A percentile compares a stretch with the other conserved stretches of the same genome.
These are phyloP conservation scores for Periconia macrospinosa DNA, from an alignment of 2,329 filamentous ascomycete genomes.

Conservation along the genomic window DNA sequence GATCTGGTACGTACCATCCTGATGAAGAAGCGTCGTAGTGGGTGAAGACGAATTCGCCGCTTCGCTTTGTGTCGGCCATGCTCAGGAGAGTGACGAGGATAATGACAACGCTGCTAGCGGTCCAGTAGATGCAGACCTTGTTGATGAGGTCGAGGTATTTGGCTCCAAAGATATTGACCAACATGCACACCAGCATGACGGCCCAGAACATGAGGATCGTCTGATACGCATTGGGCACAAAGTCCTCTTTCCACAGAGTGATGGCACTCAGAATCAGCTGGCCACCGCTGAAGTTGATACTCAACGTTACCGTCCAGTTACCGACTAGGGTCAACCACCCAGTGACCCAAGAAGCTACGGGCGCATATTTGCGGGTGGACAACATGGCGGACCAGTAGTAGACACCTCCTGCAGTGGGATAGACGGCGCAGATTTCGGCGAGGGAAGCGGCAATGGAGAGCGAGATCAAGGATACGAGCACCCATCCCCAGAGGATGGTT, in stretches of 20 bases:
- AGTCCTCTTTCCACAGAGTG: constrained; percentile 70
- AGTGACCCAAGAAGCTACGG: constrained; percentile 69
- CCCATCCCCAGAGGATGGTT: constrained; percentile 71
- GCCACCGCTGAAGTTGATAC: constrained; percentile 73
- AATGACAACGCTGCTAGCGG: constrained; percentile 65
- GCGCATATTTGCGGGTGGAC: constrained; percentile 65
- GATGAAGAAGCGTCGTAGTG: constrained; percentile 68
- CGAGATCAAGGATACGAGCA: constrained; percentile 67
- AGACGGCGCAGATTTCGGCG: constrained; percentile 74
- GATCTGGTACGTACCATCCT: constrained; percentile 56
- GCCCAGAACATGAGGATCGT: constrained; percentile 74
- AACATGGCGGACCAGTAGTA: constrained; percentile 74
- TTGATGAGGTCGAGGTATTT: constrained; percentile 69
- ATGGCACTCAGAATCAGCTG: constrained; percentile 70
- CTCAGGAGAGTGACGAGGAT: constrained; percentile 67
- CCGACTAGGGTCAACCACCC: constrained; percentile 74
- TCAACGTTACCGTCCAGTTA: constrained; percentile 68
- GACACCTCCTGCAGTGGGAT: constrained; percentile 74
- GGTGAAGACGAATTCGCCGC: constrained; percentile 66
- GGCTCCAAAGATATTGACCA: constrained; percentile 66
- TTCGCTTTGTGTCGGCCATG: constrained; percentile 61
- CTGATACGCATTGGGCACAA: constrained; percentile 68
- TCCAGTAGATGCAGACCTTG: constrained; percentile 75
- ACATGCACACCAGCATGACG: constrained; percentile 66
- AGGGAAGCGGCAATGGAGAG: constrained; percentile 70